Percentiles rank a stretch among this genome's conserved stretches.
Evolutionary conservation across 331 rosid species (phyloP).

Genomic region (Quercus tomentella): DNA sequence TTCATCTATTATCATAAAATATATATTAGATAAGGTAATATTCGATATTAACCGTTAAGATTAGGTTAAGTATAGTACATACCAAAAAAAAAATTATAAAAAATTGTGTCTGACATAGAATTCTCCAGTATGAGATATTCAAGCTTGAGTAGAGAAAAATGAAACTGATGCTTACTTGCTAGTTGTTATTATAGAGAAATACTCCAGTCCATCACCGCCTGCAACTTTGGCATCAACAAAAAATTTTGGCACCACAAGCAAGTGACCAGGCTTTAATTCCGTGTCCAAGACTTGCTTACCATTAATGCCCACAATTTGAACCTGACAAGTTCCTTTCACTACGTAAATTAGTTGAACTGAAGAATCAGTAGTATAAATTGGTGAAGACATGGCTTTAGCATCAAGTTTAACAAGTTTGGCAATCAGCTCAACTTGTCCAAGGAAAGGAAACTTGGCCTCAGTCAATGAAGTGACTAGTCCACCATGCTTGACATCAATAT

Average conservation of each 20-base stretch:
- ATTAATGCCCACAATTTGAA: constrained; percentile 49
- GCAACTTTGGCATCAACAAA: constrained; percentile 42
- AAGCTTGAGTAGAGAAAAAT: neutral
- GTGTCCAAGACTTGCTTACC: constrained; percentile 36
- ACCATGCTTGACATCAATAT: neutral
- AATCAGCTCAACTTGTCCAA: constrained; percentile 44
- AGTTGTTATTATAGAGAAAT: constrained; percentile 35
- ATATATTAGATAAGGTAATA: too few relatives aligned
- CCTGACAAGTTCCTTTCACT: constrained; percentile 37
- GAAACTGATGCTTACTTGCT: constrained; percentile 26
- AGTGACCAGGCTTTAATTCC: constrained; percentile 46
- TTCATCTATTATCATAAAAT: too few relatives aligned
- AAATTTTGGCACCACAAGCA: constrained; percentile 53
- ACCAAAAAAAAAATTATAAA: too few relatives aligned
- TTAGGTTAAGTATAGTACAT: too few relatives aligned
- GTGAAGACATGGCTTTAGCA: constrained; percentile 34
- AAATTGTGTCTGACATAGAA: too few relatives aligned
- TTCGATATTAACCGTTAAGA: too few relatives aligned
- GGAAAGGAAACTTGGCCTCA: constrained; percentile 31
- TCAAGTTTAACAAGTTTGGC: constrained; percentile 34
- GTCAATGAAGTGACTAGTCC: constrained; percentile 30
- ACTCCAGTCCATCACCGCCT: constrained; percentile 48
- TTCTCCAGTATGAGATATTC: neutral
- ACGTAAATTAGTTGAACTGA: constrained; percentile 44
- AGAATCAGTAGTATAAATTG: constrained; percentile 20